These are phyloP conservation scores for Saturnispora mendoncae DNA, from an alignment of 805 yeast species.

Conservation along the genomic window DNA sequence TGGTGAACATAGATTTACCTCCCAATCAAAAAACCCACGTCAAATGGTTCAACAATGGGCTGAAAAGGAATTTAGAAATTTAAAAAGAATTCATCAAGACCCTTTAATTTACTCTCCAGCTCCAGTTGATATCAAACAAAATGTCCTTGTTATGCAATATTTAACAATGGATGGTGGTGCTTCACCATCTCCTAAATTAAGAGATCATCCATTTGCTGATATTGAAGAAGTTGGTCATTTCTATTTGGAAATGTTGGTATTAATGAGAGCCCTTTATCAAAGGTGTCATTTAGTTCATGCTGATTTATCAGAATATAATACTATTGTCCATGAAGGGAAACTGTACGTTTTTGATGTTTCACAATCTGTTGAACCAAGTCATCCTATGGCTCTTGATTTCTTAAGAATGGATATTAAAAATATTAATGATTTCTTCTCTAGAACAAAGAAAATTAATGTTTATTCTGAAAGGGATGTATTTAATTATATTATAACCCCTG, in stretches of 20 bases:
- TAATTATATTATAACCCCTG: conserved; percentile 50
- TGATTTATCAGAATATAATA: conserved; percentile 90
- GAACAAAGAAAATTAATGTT: conserved; percentile 61
- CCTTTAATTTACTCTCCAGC: conserved; percentile 86
- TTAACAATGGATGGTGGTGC: conserved; percentile 69
- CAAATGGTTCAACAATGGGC: conserved; percentile 99
- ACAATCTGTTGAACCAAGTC: conserved; percentile 96
- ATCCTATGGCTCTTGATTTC: conserved; percentile 92
- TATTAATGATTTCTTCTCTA: conserved; percentile 76
- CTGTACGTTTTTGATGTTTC: conserved; percentile 92
- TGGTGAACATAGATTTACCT: conserved; percentile 88
- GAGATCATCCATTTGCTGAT: conserved; percentile 69
- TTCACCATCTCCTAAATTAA: conserved; percentile 76
- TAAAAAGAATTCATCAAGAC: conserved; percentile 66
- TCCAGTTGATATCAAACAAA: conserved; percentile 80
- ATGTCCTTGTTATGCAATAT: conserved; percentile 92
- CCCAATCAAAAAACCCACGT: conserved; percentile 82
- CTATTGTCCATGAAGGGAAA: conserved; percentile 70
- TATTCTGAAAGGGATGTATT: conserved; percentile 78
- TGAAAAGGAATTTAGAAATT: conserved; percentile 89
- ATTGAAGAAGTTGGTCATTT: conserved; percentile 51
- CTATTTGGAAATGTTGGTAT: conserved; percentile 71
- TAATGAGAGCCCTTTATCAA: conserved; percentile 82
- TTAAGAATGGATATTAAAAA: conserved; percentile 96
- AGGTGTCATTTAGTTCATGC: conserved; percentile 91